Evolutionary conservation across 352 stramenopile species (phyloP).

Genomic region (Lagenidium giganteum): DNA sequence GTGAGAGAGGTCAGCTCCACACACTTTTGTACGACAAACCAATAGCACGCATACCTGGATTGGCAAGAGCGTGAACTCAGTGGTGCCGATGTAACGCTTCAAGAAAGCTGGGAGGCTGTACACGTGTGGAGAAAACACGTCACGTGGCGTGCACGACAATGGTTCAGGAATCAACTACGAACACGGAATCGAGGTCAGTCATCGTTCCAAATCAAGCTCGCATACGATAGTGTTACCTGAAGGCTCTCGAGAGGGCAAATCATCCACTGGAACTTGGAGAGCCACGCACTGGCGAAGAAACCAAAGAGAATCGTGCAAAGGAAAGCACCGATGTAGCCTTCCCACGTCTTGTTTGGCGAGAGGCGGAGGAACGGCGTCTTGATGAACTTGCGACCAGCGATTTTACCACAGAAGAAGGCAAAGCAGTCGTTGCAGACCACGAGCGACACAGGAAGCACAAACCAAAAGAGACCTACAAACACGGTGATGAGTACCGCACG

Average conservation of each 20-base stretch:
- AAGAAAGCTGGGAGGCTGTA: constrained; percentile 74
- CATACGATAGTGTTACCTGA: constrained; percentile 26
- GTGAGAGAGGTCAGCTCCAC: constrained; percentile 23
- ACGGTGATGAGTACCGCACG: background rate
- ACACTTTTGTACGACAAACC: too few species aligned
- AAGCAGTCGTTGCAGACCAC: constrained; percentile 96
- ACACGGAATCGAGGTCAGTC: constrained; percentile 5
- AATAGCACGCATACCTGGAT: constrained; percentile 51
- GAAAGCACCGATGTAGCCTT: constrained; percentile 97
- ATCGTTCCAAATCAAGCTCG: background rate
- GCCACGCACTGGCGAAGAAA: constrained; percentile 89
- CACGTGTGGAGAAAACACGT: constrained; percentile 53
- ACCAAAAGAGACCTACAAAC: constrained; percentile 89
- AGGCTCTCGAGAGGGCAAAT: constrained; percentile 88
- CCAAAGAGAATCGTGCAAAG: constrained; percentile 94
- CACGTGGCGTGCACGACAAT: constrained; percentile 52
- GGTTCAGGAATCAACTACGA: constrained; percentile 63
- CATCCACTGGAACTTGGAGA: constrained; percentile 93
- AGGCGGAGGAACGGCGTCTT: constrained; percentile 87
- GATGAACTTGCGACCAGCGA: constrained; percentile 91
- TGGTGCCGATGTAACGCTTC: constrained; percentile 68
- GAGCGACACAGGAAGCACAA: constrained; percentile 91
- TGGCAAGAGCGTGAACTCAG: constrained; percentile 80
- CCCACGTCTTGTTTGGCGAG: constrained; percentile 99
- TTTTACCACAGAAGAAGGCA: constrained; percentile 90